Evolutionary conservation across 345 rosid genomes (phyloP), one percentile per base, ranked within the genome.

Genomic region (Salix arbutifolia): DNA sequence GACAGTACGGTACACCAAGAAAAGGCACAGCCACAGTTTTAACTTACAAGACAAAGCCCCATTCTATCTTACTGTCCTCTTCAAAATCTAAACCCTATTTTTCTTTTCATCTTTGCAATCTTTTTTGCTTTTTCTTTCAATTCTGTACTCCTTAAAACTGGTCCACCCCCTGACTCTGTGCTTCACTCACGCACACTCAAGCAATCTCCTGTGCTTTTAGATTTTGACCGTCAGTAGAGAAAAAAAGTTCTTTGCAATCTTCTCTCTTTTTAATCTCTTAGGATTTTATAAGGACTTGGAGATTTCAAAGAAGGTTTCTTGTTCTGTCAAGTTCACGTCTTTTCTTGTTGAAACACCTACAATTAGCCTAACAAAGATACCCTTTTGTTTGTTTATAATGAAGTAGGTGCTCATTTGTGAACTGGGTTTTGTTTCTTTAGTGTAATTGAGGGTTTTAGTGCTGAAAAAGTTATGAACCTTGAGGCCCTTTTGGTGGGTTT

Each of bases 381-480:
- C 21, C 11, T 14, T 21, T 30, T 53, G 33, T 44, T 62, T 64
- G 65, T 38, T 74, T 66, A 19, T 21, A 14, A 14, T 16, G 19
- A 67, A 53, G 26, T 52, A 46, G 44, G 28, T n/a, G 6, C 16
- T 70, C 16, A 66, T 10, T 25, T 46, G 65, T 5, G 28, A 77
- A 46, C 18, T 71, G 70, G 72, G 44, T 72, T 52, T 50, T 73
- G 17, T 30, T 56, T 37, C 7, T 48, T 40, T n/a, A 50, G 14
- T 69, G 71, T 26, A 58, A 67, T 50, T 66, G 71, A 33, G 66
- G 53, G 74, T 79, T 71, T 61, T 33, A 30, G 68, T 78, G 28
- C 33, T 48, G 19, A 9, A n/a, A 70, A 73, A 76, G 76, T 67
- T 53, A 62, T 76, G 79, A 73, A 75, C 33, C 77, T 84, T 30